These are phyloP conservation scores for Vaccinium darrowii DNA, from an alignment of 148 eudicot genomes.

Conservation along the genomic window DNA sequence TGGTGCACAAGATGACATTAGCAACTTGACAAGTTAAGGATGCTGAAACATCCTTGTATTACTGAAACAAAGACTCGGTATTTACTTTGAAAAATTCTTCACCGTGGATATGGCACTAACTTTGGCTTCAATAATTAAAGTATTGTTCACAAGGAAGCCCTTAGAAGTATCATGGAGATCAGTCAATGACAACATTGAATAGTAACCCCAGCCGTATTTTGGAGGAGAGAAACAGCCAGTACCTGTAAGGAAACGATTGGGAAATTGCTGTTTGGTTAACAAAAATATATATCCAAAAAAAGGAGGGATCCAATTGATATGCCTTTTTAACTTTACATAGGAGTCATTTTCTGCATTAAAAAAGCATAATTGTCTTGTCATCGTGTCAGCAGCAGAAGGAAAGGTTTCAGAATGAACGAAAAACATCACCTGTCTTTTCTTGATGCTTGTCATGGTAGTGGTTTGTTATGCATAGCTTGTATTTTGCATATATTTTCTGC, in stretches of 20 bases:
- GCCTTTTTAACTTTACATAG: too few species aligned
- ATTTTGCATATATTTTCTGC: not conserved
- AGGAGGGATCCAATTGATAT: too few species aligned
- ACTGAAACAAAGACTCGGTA: too few species aligned
- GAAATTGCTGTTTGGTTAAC: not conserved
- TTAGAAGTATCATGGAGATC: not conserved
- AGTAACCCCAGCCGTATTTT: not conserved
- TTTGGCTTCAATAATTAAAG: not conserved
- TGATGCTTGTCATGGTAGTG: not conserved
- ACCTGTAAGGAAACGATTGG: not conserved
- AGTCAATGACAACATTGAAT: not conserved
- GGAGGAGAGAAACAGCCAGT: not conserved
- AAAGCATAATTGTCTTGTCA: not conserved
- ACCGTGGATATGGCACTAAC: not conserved
- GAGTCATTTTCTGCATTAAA: too few species aligned
- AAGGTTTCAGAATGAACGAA: not conserved
- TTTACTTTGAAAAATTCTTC: not conserved
- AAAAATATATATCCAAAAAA: too few species aligned
- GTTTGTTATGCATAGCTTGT: not conserved
- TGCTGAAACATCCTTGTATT: too few species aligned
- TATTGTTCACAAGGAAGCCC: constrained; percentile 9
- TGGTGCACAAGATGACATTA: too few species aligned
- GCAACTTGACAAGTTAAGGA: too few species aligned
- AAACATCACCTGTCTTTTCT: not conserved
- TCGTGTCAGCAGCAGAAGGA: not conserved